Percentiles rank a stretch among this genome's conserved stretches.
Conservation (phyloP, 805 yeast species). For the Ogataea naganishii region DNA sequence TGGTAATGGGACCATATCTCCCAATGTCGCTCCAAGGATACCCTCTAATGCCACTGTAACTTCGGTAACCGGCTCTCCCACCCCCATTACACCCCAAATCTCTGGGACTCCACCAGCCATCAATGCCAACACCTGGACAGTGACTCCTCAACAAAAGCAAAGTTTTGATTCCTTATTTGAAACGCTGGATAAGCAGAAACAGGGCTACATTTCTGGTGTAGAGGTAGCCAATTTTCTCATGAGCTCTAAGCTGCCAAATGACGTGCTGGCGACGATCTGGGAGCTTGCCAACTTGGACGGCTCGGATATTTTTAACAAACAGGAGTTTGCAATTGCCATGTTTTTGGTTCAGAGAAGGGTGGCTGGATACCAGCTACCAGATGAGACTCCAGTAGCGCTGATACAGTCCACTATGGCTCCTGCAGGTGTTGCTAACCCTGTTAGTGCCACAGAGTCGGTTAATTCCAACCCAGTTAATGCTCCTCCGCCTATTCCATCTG, state of each 20-base stretch:
- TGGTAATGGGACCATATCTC: neutral
- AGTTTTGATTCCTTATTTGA: slow-evolving; percentile 79
- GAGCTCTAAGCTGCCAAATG: slow-evolving; percentile 81
- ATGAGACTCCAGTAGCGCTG: slow-evolving; percentile 62
- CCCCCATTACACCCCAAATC: slow-evolving; percentile 6
- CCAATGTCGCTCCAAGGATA: slow-evolving; percentile 5
- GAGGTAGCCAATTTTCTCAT: slow-evolving; percentile 85
- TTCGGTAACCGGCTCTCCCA: too few species aligned
- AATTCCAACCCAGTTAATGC: slow-evolving; percentile 1
- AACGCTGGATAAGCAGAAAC: slow-evolving; percentile 56
- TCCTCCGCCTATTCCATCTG: slow-evolving; percentile 8
- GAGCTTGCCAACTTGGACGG: slow-evolving; percentile 87
- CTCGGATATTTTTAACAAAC: slow-evolving; percentile 68
- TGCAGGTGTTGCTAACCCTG: slow-evolving; percentile 11
- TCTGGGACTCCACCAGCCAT: slow-evolving; percentile 10
- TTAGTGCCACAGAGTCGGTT: slow-evolving; percentile 6
- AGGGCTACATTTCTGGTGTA: slow-evolving; percentile 61
- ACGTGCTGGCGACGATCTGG: slow-evolving; percentile 84
- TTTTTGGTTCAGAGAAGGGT: slow-evolving; percentile 80
- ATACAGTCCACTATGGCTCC: slow-evolving; percentile 24
- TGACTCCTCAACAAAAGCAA: slow-evolving; percentile 58
- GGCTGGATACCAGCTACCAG: slow-evolving; percentile 70
- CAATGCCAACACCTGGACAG: slow-evolving; percentile 40
- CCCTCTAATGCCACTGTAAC: too few species aligned
- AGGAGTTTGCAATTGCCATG: slow-evolving; percentile 91